Percentiles rank a stretch among this genome's conserved stretches.
These are phyloP conservation scores for Aschersonia sp. DNA, from an alignment of 2,329 filamentous ascomycete genomes.

Conservation along the genomic window DNA sequence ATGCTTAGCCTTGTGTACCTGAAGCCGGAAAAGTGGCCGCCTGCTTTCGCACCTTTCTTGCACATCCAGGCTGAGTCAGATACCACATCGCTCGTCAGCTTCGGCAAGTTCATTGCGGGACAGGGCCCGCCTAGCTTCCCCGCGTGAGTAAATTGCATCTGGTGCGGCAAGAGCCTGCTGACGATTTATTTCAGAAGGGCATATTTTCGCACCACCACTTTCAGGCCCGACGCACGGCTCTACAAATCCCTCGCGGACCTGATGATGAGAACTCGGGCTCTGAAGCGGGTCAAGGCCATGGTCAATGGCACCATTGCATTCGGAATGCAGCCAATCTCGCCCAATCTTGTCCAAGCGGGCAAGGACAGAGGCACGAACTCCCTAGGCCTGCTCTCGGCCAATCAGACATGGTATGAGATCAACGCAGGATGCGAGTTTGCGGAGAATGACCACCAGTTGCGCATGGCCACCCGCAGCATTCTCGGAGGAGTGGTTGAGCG, in stretches of 20 bases:
- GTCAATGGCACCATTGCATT: not conserved
- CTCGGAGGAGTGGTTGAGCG: not conserved
- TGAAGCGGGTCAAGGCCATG: not conserved
- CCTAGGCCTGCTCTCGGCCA: not conserved
- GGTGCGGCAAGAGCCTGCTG: not conserved
- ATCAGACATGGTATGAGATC: not conserved
- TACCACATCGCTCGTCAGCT: not conserved
- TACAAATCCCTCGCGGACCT: not conserved
- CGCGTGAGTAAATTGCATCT: not conserved
- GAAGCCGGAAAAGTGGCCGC: not conserved
- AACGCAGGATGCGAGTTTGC: not conserved
- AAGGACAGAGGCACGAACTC: not conserved
- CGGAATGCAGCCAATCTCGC: not conserved
- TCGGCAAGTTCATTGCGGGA: not conserved
- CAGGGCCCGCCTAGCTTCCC: not conserved
- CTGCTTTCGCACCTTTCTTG: slow-evolving; percentile 1
- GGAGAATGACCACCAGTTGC: not conserved
- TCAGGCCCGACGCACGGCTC: not conserved
- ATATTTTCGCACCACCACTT: not conserved
- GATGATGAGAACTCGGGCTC: not conserved
- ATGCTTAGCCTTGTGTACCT: not conserved
- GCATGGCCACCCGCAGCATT: not conserved
- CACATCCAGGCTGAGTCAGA: not conserved
- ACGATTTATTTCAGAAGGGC: not conserved
- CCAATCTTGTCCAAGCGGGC: not conserved